Evolutionary conservation across 2,329 filamentous ascomycete species (phyloP).

Genomic region (Fusarium duplospermum): DNA sequence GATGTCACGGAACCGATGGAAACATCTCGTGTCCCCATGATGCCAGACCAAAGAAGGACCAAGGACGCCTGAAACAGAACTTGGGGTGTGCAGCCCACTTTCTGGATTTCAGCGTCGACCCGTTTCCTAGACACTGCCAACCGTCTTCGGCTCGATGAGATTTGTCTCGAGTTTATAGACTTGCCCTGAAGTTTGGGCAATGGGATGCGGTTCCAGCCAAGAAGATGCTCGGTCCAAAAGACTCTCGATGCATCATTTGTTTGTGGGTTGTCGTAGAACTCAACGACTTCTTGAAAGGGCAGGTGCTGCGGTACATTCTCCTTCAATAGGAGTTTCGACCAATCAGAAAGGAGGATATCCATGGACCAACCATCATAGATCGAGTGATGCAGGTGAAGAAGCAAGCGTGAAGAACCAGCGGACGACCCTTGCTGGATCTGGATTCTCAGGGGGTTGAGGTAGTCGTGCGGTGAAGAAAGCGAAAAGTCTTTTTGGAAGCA

Average conservation of each 20-base stretch:
- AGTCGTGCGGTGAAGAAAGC: constrained; percentile 51
- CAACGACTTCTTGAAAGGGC: constrained; percentile 70
- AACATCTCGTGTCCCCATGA: constrained; percentile 74
- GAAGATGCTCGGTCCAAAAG: constrained; percentile 79
- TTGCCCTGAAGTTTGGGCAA: constrained; percentile 63
- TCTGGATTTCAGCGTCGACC: constrained; percentile 50
- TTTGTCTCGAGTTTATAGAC: constrained; percentile 39
- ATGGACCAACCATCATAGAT: constrained; percentile 96
- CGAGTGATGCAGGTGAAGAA: constrained; percentile 80
- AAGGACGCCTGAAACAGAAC: constrained; percentile 81
- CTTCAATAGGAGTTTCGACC: constrained; percentile 62
- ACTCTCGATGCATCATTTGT: constrained; percentile 57
- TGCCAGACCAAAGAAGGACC: constrained; percentile 71
- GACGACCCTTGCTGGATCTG: constrained; percentile 57
- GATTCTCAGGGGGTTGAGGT: constrained; percentile 71
- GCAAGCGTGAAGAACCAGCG: constrained; percentile 42
- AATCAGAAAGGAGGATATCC: constrained; percentile 77
- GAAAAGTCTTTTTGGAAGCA: constrained; percentile 53
- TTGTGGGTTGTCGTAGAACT: constrained; percentile 55
- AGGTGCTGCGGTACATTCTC: constrained; percentile 54
- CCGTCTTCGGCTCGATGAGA: constrained; percentile 14
- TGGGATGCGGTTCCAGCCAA: constrained; percentile 62
- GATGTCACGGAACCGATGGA: constrained; percentile 85
- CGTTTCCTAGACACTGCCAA: constrained; percentile 31
- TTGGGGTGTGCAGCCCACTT: constrained; percentile 69